Evolutionary conservation across 2,329 filamentous ascomycete species (phyloP).

Genomic region (Colletotrichum sp.): DNA sequence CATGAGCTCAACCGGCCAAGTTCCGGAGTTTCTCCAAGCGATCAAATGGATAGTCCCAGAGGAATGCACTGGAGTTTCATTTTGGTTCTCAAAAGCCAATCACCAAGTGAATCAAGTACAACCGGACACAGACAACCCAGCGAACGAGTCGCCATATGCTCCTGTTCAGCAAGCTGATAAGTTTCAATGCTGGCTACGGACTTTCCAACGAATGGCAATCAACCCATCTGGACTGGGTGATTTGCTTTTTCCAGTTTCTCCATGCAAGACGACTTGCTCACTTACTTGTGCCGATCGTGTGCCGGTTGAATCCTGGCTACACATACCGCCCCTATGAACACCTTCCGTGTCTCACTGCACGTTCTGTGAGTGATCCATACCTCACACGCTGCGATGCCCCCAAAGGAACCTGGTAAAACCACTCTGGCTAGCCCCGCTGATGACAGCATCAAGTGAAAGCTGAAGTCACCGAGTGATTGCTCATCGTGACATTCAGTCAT

Average conservation of each 20-base stretch:
- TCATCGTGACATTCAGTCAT: too few species aligned
- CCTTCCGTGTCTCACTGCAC: too few species aligned
- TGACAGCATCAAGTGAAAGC: too few species aligned
- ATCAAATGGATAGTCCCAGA: background rate
- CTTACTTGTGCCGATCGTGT: too few species aligned
- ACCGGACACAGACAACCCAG: background rate
- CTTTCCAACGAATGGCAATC: background rate
- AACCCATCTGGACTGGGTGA: background rate
- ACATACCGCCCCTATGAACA: too few species aligned
- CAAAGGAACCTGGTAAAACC: too few species aligned
- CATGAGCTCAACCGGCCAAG: background rate
- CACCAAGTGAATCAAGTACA: background rate
- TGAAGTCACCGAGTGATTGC: too few species aligned
- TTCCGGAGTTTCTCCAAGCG: background rate
- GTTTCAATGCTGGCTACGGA: background rate
- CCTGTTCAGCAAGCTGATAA: background rate
- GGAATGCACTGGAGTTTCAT: background rate
- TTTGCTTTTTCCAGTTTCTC: background rate
- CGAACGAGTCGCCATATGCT: background rate
- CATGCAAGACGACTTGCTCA: too few species aligned
- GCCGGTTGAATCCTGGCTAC: too few species aligned
- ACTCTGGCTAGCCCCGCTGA: too few species aligned
- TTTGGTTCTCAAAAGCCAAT: background rate
- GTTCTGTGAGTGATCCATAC: too few species aligned
- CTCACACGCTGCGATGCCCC: too few species aligned